These are phyloP conservation scores for Penicillium sclerotigenum DNA, from an alignment of 2,329 filamentous ascomycete species.

Conservation along the genomic window DNA sequence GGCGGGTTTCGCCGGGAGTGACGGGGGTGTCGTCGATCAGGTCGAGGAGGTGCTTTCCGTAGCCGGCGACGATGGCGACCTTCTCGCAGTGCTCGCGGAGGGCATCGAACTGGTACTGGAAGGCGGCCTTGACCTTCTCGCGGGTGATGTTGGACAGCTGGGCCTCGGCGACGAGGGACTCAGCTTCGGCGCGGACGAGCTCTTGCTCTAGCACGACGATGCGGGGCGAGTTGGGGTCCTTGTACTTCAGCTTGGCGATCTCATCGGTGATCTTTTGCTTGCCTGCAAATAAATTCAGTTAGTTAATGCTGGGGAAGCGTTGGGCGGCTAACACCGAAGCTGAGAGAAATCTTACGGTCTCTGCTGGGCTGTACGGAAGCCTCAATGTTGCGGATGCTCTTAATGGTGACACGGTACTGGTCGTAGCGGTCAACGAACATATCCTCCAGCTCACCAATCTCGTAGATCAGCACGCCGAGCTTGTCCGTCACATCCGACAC, in stretches of 20 bases:
- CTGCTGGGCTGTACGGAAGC: constrained; percentile 96
- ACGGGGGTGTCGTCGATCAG: constrained; percentile 95
- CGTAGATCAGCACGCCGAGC: constrained; percentile 94
- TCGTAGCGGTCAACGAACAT: constrained; percentile 98
- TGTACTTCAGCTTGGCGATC: constrained; percentile 98
- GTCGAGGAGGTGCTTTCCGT: constrained; percentile 96
- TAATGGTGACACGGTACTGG: constrained; percentile 98
- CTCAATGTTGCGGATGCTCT: constrained; percentile 99
- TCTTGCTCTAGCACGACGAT: constrained; percentile 98
- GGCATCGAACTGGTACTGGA: constrained; percentile 96
- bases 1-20: constrained; percentile 91
- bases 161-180: constrained; percentile 97
- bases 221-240: constrained; percentile 96
- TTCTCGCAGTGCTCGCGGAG: constrained; percentile 97
- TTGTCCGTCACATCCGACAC: constrained; percentile 99
- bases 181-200: constrained; percentile 94
- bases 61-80: constrained; percentile 94
- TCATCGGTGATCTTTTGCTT: constrained; percentile 99
- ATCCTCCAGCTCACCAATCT: constrained; percentile 96
- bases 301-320: constrained; percentile 2
- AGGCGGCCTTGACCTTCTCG: constrained; percentile 98
- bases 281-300: constrained; percentile 51
- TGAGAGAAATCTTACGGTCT: constrained; percentile 67
- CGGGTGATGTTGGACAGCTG: constrained; percentile 99
- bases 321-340: not conserved